These are phyloP conservation scores for Xylaria multiplex DNA, from an alignment of 2,329 filamentous ascomycete genomes.

Conservation along the genomic window DNA sequence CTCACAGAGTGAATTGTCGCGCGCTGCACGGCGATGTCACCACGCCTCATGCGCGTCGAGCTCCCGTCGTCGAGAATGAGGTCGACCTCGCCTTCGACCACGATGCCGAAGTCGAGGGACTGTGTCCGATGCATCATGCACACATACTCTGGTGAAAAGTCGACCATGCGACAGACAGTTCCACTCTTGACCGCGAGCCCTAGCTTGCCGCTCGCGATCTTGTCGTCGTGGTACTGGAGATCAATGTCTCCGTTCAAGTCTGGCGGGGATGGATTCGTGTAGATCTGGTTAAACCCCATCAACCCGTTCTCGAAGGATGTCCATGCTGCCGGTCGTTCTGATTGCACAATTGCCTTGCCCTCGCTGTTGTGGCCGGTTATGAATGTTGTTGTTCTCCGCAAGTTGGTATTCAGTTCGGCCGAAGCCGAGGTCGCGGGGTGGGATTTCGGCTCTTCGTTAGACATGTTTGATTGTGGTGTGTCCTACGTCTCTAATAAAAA, in stretches of 20 bases:
- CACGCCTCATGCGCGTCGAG: conserved; percentile 56
- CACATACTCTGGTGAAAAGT: conserved; percentile 57
- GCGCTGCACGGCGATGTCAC: conserved; percentile 66
- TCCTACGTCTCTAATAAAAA: not conserved
- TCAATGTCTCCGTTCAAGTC: conserved; percentile 55
- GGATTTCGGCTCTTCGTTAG: conserved; percentile 4
- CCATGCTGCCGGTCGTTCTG: conserved; percentile 45
- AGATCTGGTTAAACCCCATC: conserved; percentile 55
- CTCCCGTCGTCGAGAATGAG: conserved; percentile 64
- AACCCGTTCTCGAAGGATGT: conserved; percentile 46
- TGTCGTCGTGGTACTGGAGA: conserved; percentile 51
- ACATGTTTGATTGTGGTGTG: conserved; percentile 10
- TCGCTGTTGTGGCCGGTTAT: conserved; percentile 45
- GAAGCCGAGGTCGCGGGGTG: not conserved
- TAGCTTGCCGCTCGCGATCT: conserved; percentile 52
- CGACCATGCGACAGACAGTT: conserved; percentile 57
- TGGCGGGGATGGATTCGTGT: conserved; percentile 55
- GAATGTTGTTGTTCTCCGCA: conserved; percentile 41
- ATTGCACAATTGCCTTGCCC: conserved; percentile 52
- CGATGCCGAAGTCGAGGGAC: conserved; percentile 64
- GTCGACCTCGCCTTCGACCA: conserved; percentile 64
- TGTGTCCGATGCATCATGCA: conserved; percentile 64
- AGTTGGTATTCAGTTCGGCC: conserved; percentile 21
- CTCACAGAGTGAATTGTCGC: conserved; percentile 62
- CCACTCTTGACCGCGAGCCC: conserved; percentile 50